Percentiles rank a stretch among this genome's conserved stretches.
These are phyloP conservation scores for Linum lewisii DNA, from an alignment of 345 rosid genomes.

Conservation along the genomic window DNA sequence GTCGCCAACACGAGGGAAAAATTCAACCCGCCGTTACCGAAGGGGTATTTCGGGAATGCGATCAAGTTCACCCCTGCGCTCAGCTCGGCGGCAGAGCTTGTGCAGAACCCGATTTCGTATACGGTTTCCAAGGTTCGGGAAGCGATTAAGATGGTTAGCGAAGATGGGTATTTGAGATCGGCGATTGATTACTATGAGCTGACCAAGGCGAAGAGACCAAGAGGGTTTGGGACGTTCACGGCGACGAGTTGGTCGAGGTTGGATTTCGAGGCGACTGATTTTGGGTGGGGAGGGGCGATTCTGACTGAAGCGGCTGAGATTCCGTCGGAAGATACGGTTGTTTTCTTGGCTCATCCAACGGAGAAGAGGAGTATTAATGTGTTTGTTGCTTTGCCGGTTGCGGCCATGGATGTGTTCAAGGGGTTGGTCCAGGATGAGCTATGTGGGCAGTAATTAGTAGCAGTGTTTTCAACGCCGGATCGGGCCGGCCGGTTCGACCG, in stretches of 20 bases:
- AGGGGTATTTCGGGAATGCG: background rate
- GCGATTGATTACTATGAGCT: background rate
- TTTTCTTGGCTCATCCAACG: constrained; percentile 54
- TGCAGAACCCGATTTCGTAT: background rate
- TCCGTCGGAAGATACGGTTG: constrained; percentile 78
- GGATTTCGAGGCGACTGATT: constrained; percentile 21
- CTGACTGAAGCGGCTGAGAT: constrained; percentile 69
- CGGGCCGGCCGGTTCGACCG: too few relatives aligned
- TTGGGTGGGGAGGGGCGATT: constrained; percentile 82
- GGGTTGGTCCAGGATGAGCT: constrained; percentile 35
- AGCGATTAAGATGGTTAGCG: background rate
- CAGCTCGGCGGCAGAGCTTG: background rate
- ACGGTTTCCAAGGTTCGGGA: background rate
- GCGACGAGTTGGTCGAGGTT: background rate
- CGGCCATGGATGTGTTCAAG: constrained; percentile 67
- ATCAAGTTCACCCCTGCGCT: background rate
- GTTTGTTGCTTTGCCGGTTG: constrained; percentile 63
- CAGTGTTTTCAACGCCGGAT: too few relatives aligned
- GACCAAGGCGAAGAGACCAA: background rate
- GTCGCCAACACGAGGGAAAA: background rate
- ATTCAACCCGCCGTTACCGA: background rate
- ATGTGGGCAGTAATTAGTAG: background rate
- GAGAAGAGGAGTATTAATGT: constrained; percentile 58
- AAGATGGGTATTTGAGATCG: background rate
- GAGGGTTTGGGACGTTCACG: background rate